phyloP scores from a whole-genome alignment of 768 basidiomycete species.

The Fistulinella prunicolor region DNA sequence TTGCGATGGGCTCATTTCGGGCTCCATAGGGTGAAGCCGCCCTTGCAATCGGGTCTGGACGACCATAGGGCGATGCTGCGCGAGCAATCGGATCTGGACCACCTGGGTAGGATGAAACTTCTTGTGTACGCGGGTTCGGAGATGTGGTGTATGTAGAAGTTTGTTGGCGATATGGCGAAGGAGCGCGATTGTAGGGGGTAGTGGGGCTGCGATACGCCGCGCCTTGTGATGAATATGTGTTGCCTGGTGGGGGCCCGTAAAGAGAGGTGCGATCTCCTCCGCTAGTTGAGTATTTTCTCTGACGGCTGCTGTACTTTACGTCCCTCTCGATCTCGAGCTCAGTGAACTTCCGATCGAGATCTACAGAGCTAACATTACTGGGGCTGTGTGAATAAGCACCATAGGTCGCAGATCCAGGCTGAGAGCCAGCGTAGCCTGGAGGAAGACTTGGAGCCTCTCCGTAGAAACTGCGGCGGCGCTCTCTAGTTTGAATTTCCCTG shows the following conservation, averaged over 20 bases:
- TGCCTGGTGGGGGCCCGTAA: constrained; percentile 16
- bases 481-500: constrained; percentile 46
- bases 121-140: constrained; percentile 48
- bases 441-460: constrained; percentile 34
- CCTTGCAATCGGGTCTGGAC: constrained; percentile 30
- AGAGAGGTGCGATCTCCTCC: constrained; percentile 32
- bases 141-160: constrained; percentile 38
- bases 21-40: constrained; percentile 33
- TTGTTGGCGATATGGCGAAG: constrained; percentile 33
- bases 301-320: constrained; percentile 30
- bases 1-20: constrained; percentile 24
- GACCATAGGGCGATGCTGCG: constrained; percentile 35
- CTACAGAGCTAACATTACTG: constrained; percentile 18
- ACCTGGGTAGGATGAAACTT: constrained; percentile 41
- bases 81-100: constrained; percentile 33
- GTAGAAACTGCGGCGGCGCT: constrained; percentile 56
- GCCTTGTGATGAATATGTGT: constrained; percentile 24
- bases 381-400: constrained; percentile 27
- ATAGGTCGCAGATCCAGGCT: constrained; percentile 23
- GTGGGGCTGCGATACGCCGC: constrained; percentile 26
- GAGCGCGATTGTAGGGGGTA: constrained; percentile 31
- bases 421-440: constrained; percentile 21
- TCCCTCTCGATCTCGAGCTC: constrained; percentile 34
- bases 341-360: constrained; percentile 40
- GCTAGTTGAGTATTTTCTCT: constrained; percentile 45